Percentiles rank a stretch among this genome's conserved stretches.
Conservation (phyloP, 352 stramenopile genomes). For the Pythium brachiatum region DNA sequence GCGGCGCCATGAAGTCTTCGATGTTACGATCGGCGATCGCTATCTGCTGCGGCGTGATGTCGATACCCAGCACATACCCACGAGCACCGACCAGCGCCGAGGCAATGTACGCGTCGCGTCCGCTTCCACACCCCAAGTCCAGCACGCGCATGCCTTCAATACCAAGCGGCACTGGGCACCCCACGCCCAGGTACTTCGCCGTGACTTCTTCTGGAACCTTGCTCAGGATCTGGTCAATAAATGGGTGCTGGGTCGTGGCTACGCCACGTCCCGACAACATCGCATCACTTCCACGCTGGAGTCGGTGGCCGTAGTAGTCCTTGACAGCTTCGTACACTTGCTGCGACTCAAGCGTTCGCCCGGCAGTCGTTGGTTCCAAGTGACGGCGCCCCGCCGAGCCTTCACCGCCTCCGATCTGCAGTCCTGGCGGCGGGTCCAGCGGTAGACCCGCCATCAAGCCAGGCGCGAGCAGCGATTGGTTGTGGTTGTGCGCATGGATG, state of each 20-base stretch:
- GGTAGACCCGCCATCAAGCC: conserved; percentile 1
- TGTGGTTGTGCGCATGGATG: conserved; percentile 1
- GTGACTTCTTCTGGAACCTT: conserved; percentile 69
- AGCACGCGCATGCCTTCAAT: conserved; percentile 64
- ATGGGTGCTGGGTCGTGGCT: conserved; percentile 10
- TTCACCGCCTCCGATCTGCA: conserved; percentile 19
- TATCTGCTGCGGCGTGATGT: conserved; percentile 91
- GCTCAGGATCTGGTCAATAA: conserved; percentile 54
- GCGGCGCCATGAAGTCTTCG: conserved; percentile 70
- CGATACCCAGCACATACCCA: conserved; percentile 84
- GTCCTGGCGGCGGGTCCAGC: conserved; percentile 20
- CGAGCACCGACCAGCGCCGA: conserved; percentile 74
- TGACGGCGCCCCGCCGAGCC: conserved; percentile 25
- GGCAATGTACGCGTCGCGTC: conserved; percentile 87
- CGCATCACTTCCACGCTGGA: conserved; percentile 55
- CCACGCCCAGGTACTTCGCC: conserved; percentile 80
- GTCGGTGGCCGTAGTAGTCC: conserved; percentile 40
- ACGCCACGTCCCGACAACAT: conserved; percentile 75
- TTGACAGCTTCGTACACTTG: conserved; percentile 36
- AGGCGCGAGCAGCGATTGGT: not conserved
- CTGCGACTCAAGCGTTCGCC: conserved; percentile 24
- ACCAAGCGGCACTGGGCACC: conserved; percentile 69
- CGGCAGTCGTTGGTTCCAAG: conserved; percentile 25
- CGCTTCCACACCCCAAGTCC: conserved; percentile 86
- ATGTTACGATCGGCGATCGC: conserved; percentile 59